A percentile compares a stretch with the other conserved stretches of the same genome.
phyloP scores from a whole-genome alignment of 352 stramenopile species.

The Phytopythium ostracodes region DNA sequence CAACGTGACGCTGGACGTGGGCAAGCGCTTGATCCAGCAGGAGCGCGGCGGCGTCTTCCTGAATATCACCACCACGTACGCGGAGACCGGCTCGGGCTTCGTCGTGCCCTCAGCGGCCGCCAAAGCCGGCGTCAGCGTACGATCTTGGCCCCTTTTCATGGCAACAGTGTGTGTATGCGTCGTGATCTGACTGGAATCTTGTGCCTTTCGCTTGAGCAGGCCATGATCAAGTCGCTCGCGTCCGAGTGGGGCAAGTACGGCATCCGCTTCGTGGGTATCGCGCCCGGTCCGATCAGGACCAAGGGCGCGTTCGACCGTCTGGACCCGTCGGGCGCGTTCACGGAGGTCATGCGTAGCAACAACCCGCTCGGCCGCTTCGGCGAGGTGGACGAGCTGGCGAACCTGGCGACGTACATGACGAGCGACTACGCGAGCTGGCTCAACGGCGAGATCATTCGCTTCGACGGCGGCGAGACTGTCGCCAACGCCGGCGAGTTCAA shows the following conservation, averaged over 20 bases:
- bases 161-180: conserved; percentile 1
- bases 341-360: conserved; percentile 58
- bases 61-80: conserved; percentile 96
- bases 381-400: conserved; percentile 75
- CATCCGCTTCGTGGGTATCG: conserved; percentile 95
- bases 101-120: conserved; percentile 94
- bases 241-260: conserved; percentile 95
- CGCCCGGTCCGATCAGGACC: conserved; percentile 94
- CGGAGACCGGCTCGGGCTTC: conserved; percentile 92
- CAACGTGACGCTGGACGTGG: conserved; percentile 79
- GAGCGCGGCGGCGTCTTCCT: conserved; percentile 88
- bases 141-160: too few relatives aligned
- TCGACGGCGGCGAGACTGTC: conserved; percentile 78
- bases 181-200: conserved; percentile 1
- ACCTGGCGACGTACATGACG: conserved; percentile 70
- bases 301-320: conserved; percentile 79
- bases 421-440: conserved; percentile 83
- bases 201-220: conserved; percentile 39
- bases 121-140: conserved; percentile 91
- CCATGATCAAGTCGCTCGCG: conserved; percentile 93
- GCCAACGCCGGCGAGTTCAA: conserved; percentile 78
- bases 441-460: conserved; percentile 77
- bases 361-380: conserved; percentile 74
- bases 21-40: conserved; percentile 76
- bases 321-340: conserved; percentile 65